Conservation (phyloP, 2,329 filamentous ascomycete genomes). For the Hirsutella thompsonii region DNA sequence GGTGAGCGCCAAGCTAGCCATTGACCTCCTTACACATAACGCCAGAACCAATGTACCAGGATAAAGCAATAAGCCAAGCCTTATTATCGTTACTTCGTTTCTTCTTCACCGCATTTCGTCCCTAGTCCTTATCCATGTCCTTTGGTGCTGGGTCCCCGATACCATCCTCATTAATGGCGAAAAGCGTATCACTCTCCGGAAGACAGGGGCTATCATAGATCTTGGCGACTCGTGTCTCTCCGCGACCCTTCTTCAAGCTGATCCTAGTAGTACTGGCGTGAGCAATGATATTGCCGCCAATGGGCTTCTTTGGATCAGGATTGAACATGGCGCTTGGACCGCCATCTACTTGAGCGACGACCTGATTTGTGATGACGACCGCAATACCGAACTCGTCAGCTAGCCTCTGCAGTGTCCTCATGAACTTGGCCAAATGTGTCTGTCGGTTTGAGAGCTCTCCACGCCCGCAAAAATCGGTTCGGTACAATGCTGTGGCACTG, state of each 20-base stretch:
- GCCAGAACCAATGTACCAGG: conserved; percentile 1
- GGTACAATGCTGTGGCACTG: conserved; percentile 87
- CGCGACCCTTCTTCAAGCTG: conserved; percentile 89
- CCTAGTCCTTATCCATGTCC: conserved; percentile 73
- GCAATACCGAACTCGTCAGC: conserved; percentile 86
- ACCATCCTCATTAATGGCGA: conserved; percentile 93
- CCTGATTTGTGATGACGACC: conserved; percentile 97
- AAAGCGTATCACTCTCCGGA: conserved; percentile 90
- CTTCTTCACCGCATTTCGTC: neutral
- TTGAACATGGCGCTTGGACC: conserved; percentile 98
- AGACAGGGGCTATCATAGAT: conserved; percentile 98
- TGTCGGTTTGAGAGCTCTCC: conserved; percentile 93
- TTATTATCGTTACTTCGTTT: neutral
- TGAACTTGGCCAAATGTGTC: conserved; percentile 77
- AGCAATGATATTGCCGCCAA: conserved; percentile 97
- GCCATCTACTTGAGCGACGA: conserved; percentile 95
- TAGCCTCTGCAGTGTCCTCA: conserved; percentile 70
- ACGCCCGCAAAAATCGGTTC: conserved; percentile 93
- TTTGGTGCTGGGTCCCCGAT: conserved; percentile 94
- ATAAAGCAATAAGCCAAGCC: neutral
- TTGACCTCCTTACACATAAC: too few species aligned
- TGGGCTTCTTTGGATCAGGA: conserved; percentile 96
- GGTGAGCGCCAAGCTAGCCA: too few species aligned
- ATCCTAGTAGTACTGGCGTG: conserved; percentile 92
- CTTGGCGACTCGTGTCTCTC: conserved; percentile 93